Evolutionary conservation across 1,284 basidiomycete genomes (phyloP), one percentile per base, ranked within the genome.

Genomic region (Cryptococcus sp.): DNA sequence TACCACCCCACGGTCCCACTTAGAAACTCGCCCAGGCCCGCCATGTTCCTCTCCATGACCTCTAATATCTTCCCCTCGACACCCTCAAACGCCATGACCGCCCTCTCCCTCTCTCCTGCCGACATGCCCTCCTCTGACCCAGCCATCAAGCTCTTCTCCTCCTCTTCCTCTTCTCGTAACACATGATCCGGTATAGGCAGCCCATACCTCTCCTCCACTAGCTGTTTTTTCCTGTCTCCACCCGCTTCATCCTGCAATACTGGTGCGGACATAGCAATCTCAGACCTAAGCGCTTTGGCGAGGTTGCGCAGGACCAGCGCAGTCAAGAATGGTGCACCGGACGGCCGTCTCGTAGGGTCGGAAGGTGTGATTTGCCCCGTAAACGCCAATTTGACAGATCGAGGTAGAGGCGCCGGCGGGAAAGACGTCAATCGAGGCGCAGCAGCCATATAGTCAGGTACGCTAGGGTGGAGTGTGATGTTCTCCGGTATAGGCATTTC

Each of bases 161-260:
- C 66, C 48, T 68, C 65, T 36, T 66, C 65, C 33, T 68, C 65
- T 40, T 67, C 68, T 25, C 56, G 57, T 34, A 67, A 44, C 25
- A 72, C 62, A 18, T 43, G 54, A 3, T 65, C 65, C 4, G 70
- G 70, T 39, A 72, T 72, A 5, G 71, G 71, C 24, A 74, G 53
- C 3, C 72, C 72, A 50, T 68, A 72, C 26, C 66, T 53, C 41
- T 73, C 70, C 44, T 64, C 68, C 14, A 54, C 44, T 10, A 65
- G 45, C 38, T 66, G 59, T 40, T 60, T 62, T 53, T 63, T 65
- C 58, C 63, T 63, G 43, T 58, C 57, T 28, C 58, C 57, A 4
- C 26, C 31, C 41, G 25, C 28, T 33, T 43, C 41, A 11, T 18
- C 26, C 10, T 25, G 10, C 12, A 16, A n/a, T 22, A 36, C 51